These are phyloP conservation scores for Aspergillus fijiensis DNA, from an alignment of 2,329 filamentous ascomycete genomes.

Conservation along the genomic window DNA sequence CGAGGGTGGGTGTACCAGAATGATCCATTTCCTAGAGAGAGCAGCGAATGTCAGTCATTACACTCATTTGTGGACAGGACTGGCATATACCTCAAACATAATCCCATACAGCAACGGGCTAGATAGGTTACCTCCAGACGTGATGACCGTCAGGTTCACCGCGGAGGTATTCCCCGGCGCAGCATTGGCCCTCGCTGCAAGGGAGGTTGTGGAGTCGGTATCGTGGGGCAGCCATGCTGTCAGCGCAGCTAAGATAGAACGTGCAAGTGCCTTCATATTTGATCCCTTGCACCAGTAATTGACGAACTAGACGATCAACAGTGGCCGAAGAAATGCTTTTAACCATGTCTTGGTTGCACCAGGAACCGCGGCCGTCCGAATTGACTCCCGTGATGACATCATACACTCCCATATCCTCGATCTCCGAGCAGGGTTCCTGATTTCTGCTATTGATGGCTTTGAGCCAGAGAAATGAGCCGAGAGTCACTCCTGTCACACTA, in stretches of 20 bases:
- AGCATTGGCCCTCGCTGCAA: not conserved
- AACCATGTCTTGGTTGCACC: not conserved
- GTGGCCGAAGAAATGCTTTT: not conserved
- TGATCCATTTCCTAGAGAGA: conserved; percentile 34
- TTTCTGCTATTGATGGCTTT: not conserved
- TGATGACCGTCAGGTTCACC: conserved; percentile 21
- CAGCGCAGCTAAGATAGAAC: not conserved
- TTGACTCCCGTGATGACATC: not conserved
- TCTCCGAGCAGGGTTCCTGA: not conserved
- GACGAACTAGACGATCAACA: not conserved
- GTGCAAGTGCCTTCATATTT: not conserved
- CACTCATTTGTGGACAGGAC: not conserved
- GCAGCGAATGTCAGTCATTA: not conserved
- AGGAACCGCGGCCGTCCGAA: not conserved
- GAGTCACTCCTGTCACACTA: not conserved
- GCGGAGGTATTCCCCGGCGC: not conserved
- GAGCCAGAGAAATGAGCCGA: not conserved
- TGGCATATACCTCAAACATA: conserved; percentile 35
- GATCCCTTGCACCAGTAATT: not conserved
- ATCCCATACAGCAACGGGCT: conserved; percentile 36
- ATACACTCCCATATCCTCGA: not conserved
- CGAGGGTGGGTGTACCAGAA: conserved; percentile 25
- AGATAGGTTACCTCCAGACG: conserved; percentile 32
- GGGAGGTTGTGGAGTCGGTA: not conserved
- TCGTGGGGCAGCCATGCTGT: not conserved